These are phyloP conservation scores for Huntiella moniliformis DNA, from an alignment of 2,329 filamentous ascomycete species.

Conservation along the genomic window DNA sequence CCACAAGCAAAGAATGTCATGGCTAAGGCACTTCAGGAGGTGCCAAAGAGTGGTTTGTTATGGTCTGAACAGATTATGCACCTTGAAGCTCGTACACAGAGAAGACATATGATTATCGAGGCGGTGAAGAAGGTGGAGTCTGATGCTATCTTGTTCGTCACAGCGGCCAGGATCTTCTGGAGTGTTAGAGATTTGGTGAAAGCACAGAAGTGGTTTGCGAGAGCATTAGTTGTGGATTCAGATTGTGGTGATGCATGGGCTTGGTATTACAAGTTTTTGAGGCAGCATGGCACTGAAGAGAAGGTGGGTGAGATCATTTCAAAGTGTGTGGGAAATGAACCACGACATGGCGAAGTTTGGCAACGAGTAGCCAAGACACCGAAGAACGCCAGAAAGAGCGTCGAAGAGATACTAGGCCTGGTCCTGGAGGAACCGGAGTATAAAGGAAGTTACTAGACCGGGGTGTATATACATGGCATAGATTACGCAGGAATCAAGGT, in stretches of 20 bases:
- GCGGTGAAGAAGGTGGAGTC: conserved; percentile 95
- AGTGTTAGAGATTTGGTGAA: conserved; percentile 80
- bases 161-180: conserved; percentile 93
- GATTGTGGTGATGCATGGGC: conserved; percentile 90
- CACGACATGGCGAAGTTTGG: conserved; percentile 85
- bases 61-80: conserved; percentile 95
- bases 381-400: conserved; percentile 51
- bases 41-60: conserved; percentile 68
- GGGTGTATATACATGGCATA: not conserved
- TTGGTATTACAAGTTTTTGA: conserved; percentile 89
- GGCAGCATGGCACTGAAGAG: conserved; percentile 84
- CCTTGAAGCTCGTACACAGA: conserved; percentile 75
- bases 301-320: conserved; percentile 69
- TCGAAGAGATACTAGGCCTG: conserved; percentile 66
- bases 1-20: conserved; percentile 78
- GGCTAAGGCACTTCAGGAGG: conserved; percentile 82
- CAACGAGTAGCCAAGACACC: conserved; percentile 73
- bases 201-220: conserved; percentile 93
- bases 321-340: conserved; percentile 70
- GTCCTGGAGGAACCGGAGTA: conserved; percentile 37
- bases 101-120: conserved; percentile 77
- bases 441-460: too few relatives aligned
- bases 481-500: not conserved
- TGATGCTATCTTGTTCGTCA: conserved; percentile 73
- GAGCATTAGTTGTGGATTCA: conserved; percentile 71